phyloP scores from a whole-genome alignment of 2,329 filamentous ascomycete genomes.

The Fusarium continuum region DNA sequence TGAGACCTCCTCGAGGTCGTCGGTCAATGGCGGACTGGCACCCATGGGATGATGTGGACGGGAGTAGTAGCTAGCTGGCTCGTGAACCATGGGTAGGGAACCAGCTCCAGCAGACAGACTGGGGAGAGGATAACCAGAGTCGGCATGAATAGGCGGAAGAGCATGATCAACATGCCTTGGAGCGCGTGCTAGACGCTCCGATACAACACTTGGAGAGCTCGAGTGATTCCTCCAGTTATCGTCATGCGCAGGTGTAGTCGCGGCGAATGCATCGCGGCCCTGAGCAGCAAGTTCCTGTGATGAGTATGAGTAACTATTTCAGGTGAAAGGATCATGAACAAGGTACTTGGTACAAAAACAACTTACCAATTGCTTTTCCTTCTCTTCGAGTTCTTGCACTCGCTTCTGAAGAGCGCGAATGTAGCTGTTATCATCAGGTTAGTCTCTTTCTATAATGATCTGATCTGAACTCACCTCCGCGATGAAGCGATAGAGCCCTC shows the following conservation, averaged over 20 bases:
- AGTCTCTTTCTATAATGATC: background rate
- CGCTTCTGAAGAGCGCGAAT: constrained; percentile 43
- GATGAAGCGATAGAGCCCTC: constrained; percentile 44
- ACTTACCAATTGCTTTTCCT: constrained; percentile 41
- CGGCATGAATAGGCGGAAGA: constrained; percentile 36
- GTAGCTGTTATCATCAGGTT: constrained; percentile 26
- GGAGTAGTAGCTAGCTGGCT: constrained; percentile 31
- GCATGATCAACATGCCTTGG: constrained; percentile 27
- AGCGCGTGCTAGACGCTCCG: constrained; percentile 28
- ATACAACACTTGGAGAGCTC: constrained; percentile 27
- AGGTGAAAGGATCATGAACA: background rate
- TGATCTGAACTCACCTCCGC: constrained; percentile 35
- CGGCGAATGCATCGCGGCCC: constrained; percentile 25
- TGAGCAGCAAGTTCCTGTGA: constrained; percentile 28
- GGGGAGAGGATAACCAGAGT: constrained; percentile 26
- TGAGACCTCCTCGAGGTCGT: constrained; percentile 40
- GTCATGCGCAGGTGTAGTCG: constrained; percentile 33
- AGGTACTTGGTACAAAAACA: background rate
- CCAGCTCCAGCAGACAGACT: constrained; percentile 22
- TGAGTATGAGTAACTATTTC: constrained; percentile 4
- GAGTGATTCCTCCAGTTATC: constrained; percentile 36
- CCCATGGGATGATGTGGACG: constrained; percentile 34
- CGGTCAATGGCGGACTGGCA: constrained; percentile 41
- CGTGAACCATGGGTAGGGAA: constrained; percentile 29
- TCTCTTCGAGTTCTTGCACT: constrained; percentile 42